Evolutionary conservation across 345 rosid genomes (phyloP), one percentile per base, ranked within the genome.

Genomic region (Pugionium dolabratum): DNA sequence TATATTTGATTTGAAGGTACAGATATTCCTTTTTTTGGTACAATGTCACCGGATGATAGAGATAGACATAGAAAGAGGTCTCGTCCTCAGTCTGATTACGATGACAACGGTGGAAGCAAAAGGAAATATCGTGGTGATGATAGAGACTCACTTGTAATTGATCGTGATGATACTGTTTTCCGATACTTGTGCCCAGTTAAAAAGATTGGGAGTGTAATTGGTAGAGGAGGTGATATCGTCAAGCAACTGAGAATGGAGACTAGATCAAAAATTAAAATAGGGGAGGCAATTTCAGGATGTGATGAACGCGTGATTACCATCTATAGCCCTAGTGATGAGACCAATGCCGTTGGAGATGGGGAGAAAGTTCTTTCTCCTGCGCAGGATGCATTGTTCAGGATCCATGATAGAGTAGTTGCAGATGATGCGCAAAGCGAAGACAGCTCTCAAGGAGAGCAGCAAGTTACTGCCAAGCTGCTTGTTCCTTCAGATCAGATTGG

Each of bases 401-500:
- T 90, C 54, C 99, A 91, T 72, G 91, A 89, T 65, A 89, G 80
- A 79, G 93, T 91, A 57, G 68, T 83, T 63, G 87, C 87, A 0
- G 96, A 87, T 11, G 91, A 88, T 43, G 75, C 79, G 64, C 83
- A 54, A 9, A 77, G 78, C 43, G 97, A 85, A 50, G 96, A 85
- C 2, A 87, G 81, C 18, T 62, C 81, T 50, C 93, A 83, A 46
- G 77, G 72, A 33, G 81, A 77, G 71, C 90, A 71, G 11, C 84
- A 84, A 58, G 80, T 85, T 59, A 81, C 78, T 54, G 95, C 96
- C 3, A 85, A 80, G 71, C 85, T 94, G 57, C 96, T 94, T 67
- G 99, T 94, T 36, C 88, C 96, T 18, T 94, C 99, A 4, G 97
- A 90, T 82, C 99, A 94, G 91, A 90, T 94, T 69, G 99, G 99